These are phyloP conservation scores for Carex scoparia DNA, from an alignment of 176 grass and related monocot genomes.

Conservation along the genomic window DNA sequence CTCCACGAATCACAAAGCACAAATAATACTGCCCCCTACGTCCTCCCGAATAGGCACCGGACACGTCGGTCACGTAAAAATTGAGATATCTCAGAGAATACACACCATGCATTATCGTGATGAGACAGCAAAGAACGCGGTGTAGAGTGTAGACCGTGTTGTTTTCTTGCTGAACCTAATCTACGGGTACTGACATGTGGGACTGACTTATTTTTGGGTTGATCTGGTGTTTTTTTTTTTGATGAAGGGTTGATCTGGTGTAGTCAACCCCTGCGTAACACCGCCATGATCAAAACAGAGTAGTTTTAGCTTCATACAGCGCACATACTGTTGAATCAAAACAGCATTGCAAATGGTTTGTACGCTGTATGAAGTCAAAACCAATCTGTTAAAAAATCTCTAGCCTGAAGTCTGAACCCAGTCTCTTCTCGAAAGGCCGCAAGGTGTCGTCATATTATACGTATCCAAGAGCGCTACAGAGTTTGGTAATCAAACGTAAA, in stretches of 20 bases:
- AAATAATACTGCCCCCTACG: no score
- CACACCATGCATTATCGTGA: no score
- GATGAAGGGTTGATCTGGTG: background rate
- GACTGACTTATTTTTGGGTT: background rate
- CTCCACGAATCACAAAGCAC: no score
- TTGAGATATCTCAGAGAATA: no score
- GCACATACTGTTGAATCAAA: no score
- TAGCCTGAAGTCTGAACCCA: background rate
- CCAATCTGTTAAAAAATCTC: no score
- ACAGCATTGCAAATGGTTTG: no score
- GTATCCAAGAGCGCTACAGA: background rate
- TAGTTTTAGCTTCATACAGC: no score
- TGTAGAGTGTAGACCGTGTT: background rate
- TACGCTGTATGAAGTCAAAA: no score
- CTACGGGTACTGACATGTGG: background rate
- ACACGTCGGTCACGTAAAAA: no score
- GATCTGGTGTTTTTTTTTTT: background rate
- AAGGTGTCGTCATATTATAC: background rate
- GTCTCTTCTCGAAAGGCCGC: background rate
- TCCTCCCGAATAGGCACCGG: no score
- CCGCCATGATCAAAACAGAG: background rate
- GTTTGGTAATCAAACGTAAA: background rate
- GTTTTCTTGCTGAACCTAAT: background rate
- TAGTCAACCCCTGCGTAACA: background rate
- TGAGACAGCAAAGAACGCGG: background rate